Conservation (phyloP, 2,329 filamentous ascomycete genomes). For the Clonostachys chloroleuca region DNA sequence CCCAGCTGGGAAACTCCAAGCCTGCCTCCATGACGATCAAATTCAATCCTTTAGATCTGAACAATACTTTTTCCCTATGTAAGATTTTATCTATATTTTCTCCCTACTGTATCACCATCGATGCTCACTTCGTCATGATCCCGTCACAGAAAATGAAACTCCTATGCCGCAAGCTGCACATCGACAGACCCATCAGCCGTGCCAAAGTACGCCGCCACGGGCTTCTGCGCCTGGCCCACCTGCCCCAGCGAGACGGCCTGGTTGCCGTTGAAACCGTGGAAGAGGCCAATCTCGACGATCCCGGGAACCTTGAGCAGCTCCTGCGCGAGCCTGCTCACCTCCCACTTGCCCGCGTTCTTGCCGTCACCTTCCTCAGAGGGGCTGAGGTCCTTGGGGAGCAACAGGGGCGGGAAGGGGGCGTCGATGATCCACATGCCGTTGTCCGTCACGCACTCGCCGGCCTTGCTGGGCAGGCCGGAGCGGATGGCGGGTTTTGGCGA, state of each 20-base stretch:
- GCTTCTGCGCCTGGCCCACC: conserved; percentile 75
- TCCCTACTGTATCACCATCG: no score
- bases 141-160: not conserved
- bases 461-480: conserved; percentile 69
- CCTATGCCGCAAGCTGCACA: conserved; percentile 24
- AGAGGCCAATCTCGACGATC: conserved; percentile 88
- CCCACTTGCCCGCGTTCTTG: conserved; percentile 59
- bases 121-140: no score
- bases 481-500: conserved; percentile 67
- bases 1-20: no score
- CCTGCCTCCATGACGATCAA: no score
- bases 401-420: conserved; percentile 75
- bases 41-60: no score
- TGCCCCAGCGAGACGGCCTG: conserved; percentile 51
- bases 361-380: conserved; percentile 46
- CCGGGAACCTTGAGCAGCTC: conserved; percentile 79
- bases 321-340: conserved; percentile 69
- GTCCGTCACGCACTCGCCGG: conserved; percentile 66
- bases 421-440: conserved; percentile 78
- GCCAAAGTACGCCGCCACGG: conserved; percentile 91
- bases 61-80: no score
- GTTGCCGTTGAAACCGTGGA: conserved; percentile 75
- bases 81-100: no score
- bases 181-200: conserved; percentile 72
- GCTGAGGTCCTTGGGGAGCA: conserved; percentile 52